These are phyloP conservation scores for Suhomyces kilbournensis DNA, from an alignment of 805 yeast species.

Conservation along the genomic window DNA sequence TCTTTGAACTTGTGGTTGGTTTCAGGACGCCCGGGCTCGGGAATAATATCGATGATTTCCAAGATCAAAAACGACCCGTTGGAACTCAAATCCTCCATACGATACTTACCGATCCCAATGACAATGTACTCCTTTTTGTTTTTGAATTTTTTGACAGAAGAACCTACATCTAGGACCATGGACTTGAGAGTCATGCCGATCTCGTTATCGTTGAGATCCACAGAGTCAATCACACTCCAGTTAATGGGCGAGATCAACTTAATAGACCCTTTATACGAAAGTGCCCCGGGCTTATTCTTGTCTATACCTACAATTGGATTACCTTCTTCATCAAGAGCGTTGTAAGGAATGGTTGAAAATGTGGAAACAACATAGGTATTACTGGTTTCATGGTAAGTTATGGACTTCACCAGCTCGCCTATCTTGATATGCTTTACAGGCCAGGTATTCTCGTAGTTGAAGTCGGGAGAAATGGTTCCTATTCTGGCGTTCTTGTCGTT, in stretches of 20 bases:
- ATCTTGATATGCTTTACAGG: constrained; percentile 54
- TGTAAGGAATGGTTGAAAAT: constrained; percentile 54
- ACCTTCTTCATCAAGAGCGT: constrained; percentile 74
- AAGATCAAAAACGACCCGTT: constrained; percentile 73
- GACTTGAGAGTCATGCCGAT: constrained; percentile 56
- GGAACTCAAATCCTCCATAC: constrained; percentile 78
- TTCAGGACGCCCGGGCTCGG: constrained; percentile 85
- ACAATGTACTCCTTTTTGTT: constrained; percentile 65
- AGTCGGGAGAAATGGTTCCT: constrained; percentile 44
- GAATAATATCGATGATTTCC: constrained; percentile 79
- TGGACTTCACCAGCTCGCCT: constrained; percentile 60
- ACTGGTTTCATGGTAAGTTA: constrained; percentile 68
- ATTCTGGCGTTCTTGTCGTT: constrained; percentile 66
- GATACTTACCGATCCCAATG: constrained; percentile 71
- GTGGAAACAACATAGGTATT: constrained; percentile 64
- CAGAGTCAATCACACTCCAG: constrained; percentile 73
- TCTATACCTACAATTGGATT: constrained; percentile 55
- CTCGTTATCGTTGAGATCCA: constrained; percentile 67
- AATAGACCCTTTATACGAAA: constrained; percentile 56
- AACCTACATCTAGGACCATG: constrained; percentile 47
- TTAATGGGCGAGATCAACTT: constrained; percentile 67
- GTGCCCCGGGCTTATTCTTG: constrained; percentile 52
- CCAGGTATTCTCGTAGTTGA: constrained; percentile 56
- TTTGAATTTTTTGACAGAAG: constrained; percentile 40
- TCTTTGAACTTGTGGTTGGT: constrained; percentile 75